Evolutionary conservation across 2,329 filamentous ascomycete species (phyloP).

Genomic region (Colletotrichum echinochloae): DNA sequence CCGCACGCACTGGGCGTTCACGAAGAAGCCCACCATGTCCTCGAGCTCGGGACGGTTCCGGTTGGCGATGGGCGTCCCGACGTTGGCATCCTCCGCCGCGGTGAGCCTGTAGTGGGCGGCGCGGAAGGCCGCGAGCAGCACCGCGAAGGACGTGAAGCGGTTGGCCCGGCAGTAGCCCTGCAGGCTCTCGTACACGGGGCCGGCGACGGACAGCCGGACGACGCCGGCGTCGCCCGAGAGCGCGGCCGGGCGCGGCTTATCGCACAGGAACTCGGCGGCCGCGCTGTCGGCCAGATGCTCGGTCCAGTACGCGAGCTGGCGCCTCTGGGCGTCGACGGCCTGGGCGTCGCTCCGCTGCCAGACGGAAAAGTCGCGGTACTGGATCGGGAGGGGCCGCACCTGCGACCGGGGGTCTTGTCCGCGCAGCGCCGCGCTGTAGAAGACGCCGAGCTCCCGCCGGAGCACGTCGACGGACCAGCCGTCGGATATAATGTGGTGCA

Average conservation of each 20-base stretch:
- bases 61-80: conserved; percentile 40
- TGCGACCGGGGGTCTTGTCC: conserved; percentile 37
- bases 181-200: conserved; percentile 25
- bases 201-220: conserved; percentile 22
- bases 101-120: conserved; percentile 47
- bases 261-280: conserved; percentile 19
- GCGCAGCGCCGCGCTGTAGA: conserved; percentile 42
- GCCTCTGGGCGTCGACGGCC: conserved; percentile 22
- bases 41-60: conserved; percentile 25
- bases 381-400: conserved; percentile 42
- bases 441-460: conserved; percentile 39
- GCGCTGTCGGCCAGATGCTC: conserved; percentile 39
- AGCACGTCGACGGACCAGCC: conserved; percentile 48
- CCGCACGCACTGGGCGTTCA: conserved; percentile 45
- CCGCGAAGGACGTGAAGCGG: conserved; percentile 31
- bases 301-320: conserved; percentile 45
- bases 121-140: conserved; percentile 45
- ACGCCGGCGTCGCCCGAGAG: conserved; percentile 26
- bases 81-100: conserved; percentile 41
- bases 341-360: conserved; percentile 43
- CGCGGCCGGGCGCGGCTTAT: conserved; percentile 17
- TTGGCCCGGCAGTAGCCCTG: conserved; percentile 37
- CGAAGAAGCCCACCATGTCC: conserved; percentile 44
- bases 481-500: conserved; percentile 48
- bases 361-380: conserved; percentile 45